Evolutionary conservation across 2,329 filamentous ascomycete genomes (phyloP).

Genomic region (Scytalidium lignicola): DNA sequence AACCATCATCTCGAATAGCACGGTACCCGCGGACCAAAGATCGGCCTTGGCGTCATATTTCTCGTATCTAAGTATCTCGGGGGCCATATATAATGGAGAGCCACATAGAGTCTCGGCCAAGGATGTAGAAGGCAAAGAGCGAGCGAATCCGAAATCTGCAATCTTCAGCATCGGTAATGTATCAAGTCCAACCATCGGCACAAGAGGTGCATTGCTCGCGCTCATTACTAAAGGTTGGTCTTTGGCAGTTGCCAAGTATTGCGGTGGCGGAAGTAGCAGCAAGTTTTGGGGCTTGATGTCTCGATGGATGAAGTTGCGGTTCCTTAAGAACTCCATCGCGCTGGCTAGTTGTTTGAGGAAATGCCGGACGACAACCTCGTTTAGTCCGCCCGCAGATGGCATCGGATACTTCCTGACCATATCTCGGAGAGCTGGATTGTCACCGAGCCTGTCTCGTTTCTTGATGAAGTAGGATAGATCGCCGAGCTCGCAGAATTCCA

Average conservation of each 20-base stretch:
- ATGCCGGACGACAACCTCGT: conserved; percentile 94
- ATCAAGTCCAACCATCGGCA: conserved; percentile 72
- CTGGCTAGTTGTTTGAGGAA: conserved; percentile 94
- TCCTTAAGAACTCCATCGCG: conserved; percentile 81
- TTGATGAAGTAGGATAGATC: conserved; percentile 96
- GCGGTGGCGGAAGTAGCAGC: conserved; percentile 75
- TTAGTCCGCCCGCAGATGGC: conserved; percentile 73
- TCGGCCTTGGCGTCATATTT: conserved; percentile 97
- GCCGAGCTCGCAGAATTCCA: conserved; percentile 97
- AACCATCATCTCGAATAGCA: conserved; percentile 91
- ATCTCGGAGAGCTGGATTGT: conserved; percentile 76
- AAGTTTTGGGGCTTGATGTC: conserved; percentile 98
- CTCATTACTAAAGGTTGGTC: conserved; percentile 66
- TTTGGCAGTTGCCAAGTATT: conserved; percentile 58
- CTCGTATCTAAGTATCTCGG: conserved; percentile 94
- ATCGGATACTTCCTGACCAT: conserved; percentile 94
- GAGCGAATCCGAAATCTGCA: conserved; percentile 97
- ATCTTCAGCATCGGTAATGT: conserved; percentile 95
- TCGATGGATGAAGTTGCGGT: conserved; percentile 85
- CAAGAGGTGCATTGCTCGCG: conserved; percentile 73
- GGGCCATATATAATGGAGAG: conserved; percentile 97
- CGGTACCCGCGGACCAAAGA: conserved; percentile 95
- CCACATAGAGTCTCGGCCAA: conserved; percentile 95
- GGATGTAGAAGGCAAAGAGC: conserved; percentile 83
- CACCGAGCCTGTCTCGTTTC: conserved; percentile 75